Base-by-base conservation (phyloP, 2,329 filamentous ascomycete genomes). In the Mycosphaerella sp. region DNA sequence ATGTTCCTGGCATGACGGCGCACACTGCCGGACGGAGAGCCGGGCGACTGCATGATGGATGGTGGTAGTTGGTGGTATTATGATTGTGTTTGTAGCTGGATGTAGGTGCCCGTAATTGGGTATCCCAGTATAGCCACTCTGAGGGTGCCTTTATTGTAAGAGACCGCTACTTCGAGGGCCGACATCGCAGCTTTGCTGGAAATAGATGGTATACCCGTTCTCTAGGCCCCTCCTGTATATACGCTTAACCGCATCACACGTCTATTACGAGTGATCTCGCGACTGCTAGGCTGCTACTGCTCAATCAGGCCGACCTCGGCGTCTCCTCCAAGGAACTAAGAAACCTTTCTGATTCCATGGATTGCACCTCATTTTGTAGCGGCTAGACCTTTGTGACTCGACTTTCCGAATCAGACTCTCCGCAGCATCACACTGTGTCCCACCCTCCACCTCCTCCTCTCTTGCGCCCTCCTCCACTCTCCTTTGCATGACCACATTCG, bases 1-100 rank as follows among this genome's bases (percentile, higher is more conserved):
- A 65, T 63, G 41, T 68, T 68, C 7, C 66, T 55, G 12, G 54
- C 60, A 46, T 66, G 64, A 6, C 67, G 62, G n/a, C 64, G 63
- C 8, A 61, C 57, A 29, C 65, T 67, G 38, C 61, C 62, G 1
- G 61, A 53, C 8, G 64, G 62, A 5, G 66, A 66, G n/a, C 53
- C 53, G 2, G 64, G 54, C 8, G 61, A 58, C 7, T 61, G 59
- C 65, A 66, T 67, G 39, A 23, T 32, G 32, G 39, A 36, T 9
- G 9, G 9, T 36, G 34, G 7, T 7, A 11, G 32, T 34, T 34
- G 32, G 6, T 34, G 32, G 32, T 34, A 34, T 34, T 12, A n/a
- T 17, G 11, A 11, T n/a, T 41, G 6, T n/a, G 39, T 41, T 41
- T 2, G 12, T 11, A 41, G 14, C 14, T 17, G 14, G 14, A 17